Conservation (phyloP, 1,139 yeast species). For the Yamadazyma atmosphaerica region DNA sequence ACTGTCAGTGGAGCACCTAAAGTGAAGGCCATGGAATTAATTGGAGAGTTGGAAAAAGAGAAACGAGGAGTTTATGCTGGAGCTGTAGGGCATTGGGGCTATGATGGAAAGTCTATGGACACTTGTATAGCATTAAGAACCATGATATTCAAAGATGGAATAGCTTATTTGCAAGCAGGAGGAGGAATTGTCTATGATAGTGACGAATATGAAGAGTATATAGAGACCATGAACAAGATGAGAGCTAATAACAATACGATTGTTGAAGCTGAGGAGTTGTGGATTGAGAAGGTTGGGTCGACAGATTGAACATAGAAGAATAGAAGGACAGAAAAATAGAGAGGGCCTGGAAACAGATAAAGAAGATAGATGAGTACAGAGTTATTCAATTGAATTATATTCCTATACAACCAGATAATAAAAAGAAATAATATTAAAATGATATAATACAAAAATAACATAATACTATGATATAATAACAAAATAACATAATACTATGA, state of each 20-base stretch:
- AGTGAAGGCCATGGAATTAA: conserved; percentile 93
- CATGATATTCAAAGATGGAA: conserved; percentile 89
- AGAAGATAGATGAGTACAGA: no score
- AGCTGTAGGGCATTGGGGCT: conserved; percentile 99
- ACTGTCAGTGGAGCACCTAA: conserved; percentile 98
- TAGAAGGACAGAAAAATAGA: background rate
- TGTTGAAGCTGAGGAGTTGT: conserved; percentile 82
- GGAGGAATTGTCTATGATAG: conserved; percentile 97
- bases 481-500: no score
- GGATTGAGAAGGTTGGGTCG: conserved; percentile 55
- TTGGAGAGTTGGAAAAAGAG: conserved; percentile 85
- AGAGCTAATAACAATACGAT: conserved; percentile 87
- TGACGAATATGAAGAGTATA: conserved; percentile 91
- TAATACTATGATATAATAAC: no score
- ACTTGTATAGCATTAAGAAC: conserved; percentile 97
- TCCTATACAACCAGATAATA: no score
- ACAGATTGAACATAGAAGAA: background rate
- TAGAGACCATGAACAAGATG: conserved; percentile 97
- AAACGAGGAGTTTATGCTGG: conserved; percentile 98
- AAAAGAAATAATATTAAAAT: no score
- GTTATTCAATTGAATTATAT: no score
- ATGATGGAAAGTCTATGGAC: conserved; percentile 89
- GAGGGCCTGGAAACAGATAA: no score
- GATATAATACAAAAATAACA: no score
- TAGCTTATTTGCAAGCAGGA: conserved; percentile 95